Conservation (phyloP, 805 yeast species). For the Saccharomycopsis oosterbeekiorum region DNA sequence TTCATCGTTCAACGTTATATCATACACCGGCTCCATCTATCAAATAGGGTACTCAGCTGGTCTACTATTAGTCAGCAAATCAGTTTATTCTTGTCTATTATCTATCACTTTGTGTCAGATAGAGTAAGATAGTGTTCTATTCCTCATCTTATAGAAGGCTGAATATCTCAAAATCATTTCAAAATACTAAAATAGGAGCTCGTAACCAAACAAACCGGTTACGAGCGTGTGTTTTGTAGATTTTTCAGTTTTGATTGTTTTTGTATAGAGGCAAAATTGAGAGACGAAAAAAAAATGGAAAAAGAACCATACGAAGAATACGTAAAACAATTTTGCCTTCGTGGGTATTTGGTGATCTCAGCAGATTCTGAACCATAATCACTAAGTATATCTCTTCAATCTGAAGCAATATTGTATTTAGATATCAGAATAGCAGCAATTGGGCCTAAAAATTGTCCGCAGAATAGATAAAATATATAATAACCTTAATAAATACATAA, state of each 20-base stretch:
- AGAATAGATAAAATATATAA: not conserved
- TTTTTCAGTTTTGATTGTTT: too few species aligned
- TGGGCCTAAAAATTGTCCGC: not conserved
- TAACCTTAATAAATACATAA: not conserved
- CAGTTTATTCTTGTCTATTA: too few species aligned
- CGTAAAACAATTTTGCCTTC: not conserved
- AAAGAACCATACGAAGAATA: not conserved
- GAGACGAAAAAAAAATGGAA: not conserved
- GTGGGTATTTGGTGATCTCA: not conserved
- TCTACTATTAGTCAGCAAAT: not conserved
- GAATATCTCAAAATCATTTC: too few species aligned
- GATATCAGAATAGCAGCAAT: not conserved
- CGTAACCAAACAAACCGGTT: not conserved
- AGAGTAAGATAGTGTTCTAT: too few species aligned
- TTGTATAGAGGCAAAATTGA: not conserved
- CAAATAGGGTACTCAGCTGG: not conserved
- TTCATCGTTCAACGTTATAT: slow-evolving; percentile 15
- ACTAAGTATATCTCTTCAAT: not conserved
- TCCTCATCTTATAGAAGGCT: too few species aligned
- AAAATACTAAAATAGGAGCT: not conserved
- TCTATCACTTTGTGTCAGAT: too few species aligned
- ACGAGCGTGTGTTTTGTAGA: not conserved
- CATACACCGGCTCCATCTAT: slow-evolving; percentile 10
- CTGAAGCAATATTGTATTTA: not conserved
- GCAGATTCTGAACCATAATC: too few species aligned